Base-by-base conservation (phyloP, 371 early-diverging fungal species). In the Rhizopus microsporus region DNA sequence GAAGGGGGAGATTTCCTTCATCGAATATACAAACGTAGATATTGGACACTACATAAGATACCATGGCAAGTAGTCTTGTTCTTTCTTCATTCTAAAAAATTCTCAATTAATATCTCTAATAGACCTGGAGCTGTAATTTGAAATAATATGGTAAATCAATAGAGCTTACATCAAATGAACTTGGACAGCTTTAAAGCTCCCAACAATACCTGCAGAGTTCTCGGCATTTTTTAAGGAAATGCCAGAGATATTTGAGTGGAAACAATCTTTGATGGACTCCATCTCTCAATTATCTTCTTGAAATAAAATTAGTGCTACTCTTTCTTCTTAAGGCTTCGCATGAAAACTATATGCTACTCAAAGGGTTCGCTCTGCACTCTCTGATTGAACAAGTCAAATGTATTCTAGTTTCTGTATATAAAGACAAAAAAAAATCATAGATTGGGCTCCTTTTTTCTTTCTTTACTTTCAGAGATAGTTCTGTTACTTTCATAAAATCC, bases 11-110 rank as follows among this genome's bases (percentile, higher is more conserved):
- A 51, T 51, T 35, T 37, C 35, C 29, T 58, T 58, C 38, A 58
- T 45, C 35, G 58, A 51, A 51, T 51, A 44, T 44, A 58, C 58
- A 23, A 45, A 51, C 44, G 45, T 44, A 49, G 42, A 10, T 34
- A 51, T 43, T 45, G 37, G 52, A 17, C 58, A 58, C 46, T 58
- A 51, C 52, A 58, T 58, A 44, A 43, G 51, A 44, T 58, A 43
- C 17, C 46, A 58, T 58, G 58, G 51, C 51, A 58, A 58, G 49
- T 35, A 45, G 43, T 45, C 37, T 51, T 43, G 47, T 15, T 33
- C 12, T 1, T 2, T 33, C 32, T 16, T 42, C 2, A 8, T 54
- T 40, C 12, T 43, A n/a, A 5, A 40, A 38, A 32, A 40, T 35
- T 39, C 34, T 50, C n/a, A 50, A 60, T 30, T 31, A 39, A 56